Percentiles rank a stretch among this genome's conserved stretches.
Conservation (phyloP, 768 basidiomycete species). For the Podaxis sp. region DNA sequence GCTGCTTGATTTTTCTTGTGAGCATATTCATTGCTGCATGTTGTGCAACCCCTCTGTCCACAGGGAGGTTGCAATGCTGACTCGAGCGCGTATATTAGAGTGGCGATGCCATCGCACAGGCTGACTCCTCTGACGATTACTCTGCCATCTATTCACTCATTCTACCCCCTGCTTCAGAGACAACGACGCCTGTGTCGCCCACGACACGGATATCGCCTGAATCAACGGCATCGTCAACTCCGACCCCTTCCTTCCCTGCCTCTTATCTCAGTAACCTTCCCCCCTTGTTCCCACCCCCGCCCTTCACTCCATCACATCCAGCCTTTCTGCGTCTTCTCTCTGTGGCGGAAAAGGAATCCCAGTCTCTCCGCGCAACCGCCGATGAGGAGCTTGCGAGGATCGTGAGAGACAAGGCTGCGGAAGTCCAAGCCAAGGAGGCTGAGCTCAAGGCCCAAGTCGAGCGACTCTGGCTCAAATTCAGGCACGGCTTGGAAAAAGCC, state of each 20-base stretch:
- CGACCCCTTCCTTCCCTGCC: conserved; percentile 28
- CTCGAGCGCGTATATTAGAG: conserved; percentile 31
- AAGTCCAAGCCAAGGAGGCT: conserved; percentile 56
- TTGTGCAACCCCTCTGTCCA: conserved; percentile 9
- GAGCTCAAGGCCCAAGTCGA: conserved; percentile 59
- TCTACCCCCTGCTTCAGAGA: conserved; percentile 35
- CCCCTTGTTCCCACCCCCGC: conserved; percentile 70
- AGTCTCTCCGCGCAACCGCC: conserved; percentile 51
- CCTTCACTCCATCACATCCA: conserved; percentile 74
- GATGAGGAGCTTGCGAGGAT: conserved; percentile 58
- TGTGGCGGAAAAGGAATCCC: conserved; percentile 55
- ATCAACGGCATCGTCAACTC: conserved; percentile 27
- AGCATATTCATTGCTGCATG: conserved; percentile 16
- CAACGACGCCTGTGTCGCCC: conserved; percentile 27
- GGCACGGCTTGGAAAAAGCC: conserved; percentile 43
- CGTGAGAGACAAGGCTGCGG: conserved; percentile 51
- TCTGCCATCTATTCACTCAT: conserved; percentile 41
- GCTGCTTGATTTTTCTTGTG: conserved; percentile 2
- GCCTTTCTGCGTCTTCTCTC: conserved; percentile 66
- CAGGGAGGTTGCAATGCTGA: conserved; percentile 12
- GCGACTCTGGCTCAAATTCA: conserved; percentile 60
- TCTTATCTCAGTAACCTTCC: conserved; percentile 51
- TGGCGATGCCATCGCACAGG: conserved; percentile 35
- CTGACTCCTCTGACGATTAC: conserved; percentile 42
- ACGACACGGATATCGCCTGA: conserved; percentile 22